Base-by-base conservation (phyloP, 306 rosid genomes). In the Trifolium fragiferum region DNA sequence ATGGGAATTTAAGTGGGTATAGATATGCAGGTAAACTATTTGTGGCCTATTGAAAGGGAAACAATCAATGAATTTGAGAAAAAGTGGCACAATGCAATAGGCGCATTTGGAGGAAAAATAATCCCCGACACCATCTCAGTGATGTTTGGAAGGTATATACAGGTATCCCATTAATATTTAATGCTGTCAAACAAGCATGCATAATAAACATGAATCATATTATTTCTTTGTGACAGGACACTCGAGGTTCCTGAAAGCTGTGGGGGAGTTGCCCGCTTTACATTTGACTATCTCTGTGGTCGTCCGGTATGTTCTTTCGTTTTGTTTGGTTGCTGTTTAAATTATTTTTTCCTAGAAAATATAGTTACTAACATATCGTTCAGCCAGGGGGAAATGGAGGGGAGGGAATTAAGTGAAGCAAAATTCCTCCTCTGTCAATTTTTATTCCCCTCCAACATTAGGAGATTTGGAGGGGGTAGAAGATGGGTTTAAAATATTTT, bases 281-380 rank as follows among this genome's bases (percentile, higher is more conserved):
- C 96, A 59, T 94, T 94, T 77, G 95, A 91, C 46, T 74, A 89
- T 87, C 90, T 94, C 16, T 94, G 98, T 74, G 96, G 98, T 53
- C 95, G 54, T 33, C 98, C 97, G 87, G 98, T 93, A 87, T 55
- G 30, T 78, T 82, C 47, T 84, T 74, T 81, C 53, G 66, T 50
- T 53, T 44, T 68, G 9, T 75, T 55, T 72, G 66, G 35, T 70
- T 70, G 5, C 41, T 47, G 41, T 49, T 47, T 62, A 53, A 51
- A 49, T 4, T 33, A 54, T n/a, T 66, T 57, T 43, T 18, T 76
- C 47, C 23, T 8, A 47, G 70, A 47, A 33, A 61, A 75, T 51
- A 16, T 46, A 41, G 61, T 72, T 27, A 44, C 35, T 14, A 40
- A 61, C 47, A 35, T 62, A 35, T 62, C 3, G 47, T 30, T 27